These are phyloP conservation scores for Dactylellina cionopaga DNA, from an alignment of 2,329 filamentous ascomycete genomes.

Conservation along the genomic window DNA sequence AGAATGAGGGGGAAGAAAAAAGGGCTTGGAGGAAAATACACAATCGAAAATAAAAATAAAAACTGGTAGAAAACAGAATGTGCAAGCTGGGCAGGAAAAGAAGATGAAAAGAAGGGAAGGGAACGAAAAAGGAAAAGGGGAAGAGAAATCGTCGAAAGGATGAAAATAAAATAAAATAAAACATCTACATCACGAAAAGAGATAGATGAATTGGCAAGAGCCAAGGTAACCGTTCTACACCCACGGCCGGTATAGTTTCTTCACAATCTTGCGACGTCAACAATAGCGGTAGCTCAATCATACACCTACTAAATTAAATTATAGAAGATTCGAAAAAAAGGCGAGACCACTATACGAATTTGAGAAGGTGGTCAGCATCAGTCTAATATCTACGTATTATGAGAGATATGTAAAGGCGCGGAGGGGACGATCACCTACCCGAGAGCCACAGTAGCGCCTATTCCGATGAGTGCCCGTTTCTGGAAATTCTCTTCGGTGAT, in stretches of 20 bases:
- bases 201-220: too few species aligned
- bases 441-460: constrained; percentile 85
- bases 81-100: background rate
- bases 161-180: constrained; percentile 9
- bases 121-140: background rate
- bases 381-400: background rate
- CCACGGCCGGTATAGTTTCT: too few species aligned
- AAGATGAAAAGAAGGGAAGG: background rate
- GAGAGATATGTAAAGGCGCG: background rate
- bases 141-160: constrained; percentile 26
- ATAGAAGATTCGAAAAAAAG: constrained; percentile 43
- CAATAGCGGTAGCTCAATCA: background rate
- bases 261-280: too few species aligned
- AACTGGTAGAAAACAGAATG: background rate
- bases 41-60: background rate
- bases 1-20: too few species aligned
- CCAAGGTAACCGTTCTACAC: too few species aligned
- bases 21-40: too few species aligned
- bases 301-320: constrained; percentile 6
- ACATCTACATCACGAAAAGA: too few species aligned
- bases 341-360: constrained; percentile 18
- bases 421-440: constrained; percentile 83
- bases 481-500: constrained; percentile 86
- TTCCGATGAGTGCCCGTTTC: constrained; percentile 83
- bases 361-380: background rate